Evolutionary conservation across 2,329 filamentous ascomycete genomes (phyloP), one percentile per base, ranked within the genome.

Genomic region (Fusarium abutilonis): DNA sequence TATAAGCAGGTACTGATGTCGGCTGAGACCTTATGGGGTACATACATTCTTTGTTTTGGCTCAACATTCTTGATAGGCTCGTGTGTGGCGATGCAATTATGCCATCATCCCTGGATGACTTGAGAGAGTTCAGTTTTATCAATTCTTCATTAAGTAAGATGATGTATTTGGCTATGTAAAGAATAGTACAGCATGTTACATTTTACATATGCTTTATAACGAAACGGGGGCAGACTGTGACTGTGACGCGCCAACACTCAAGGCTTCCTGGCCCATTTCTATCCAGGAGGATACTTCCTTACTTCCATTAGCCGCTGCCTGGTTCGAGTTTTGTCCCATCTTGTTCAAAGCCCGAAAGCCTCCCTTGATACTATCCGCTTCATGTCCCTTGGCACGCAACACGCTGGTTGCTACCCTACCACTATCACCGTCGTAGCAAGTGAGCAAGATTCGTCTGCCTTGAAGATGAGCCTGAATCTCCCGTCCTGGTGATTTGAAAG

Each of bases 371-470:
- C 79, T 82, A 38, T 79, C 77, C 1, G 81, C 80, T 52, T 77
- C 75, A 21, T 79, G 73, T 0, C 79, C 82, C 60, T 81, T 82
- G 0, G 80, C 82, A 6, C 83, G 75, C 43, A 86, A 68, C 3
- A 86, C 77, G 49, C 82, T 84, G 3, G 81, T 81, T 3, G 82
- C 83, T 6, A 86, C 77, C 1, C 84, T 76, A 5, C 83, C 77
- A 28, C 79, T 82, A 54, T 86, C 82, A 3, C 84, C 84, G 42
- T 83, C 75, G 47, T 85, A 85, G 67, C 83, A 86, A 9, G 83
- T 67, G 9, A 85, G 64, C 10, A 86, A 64, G 11, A 82, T 67
- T 6, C 75, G 75, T 51, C 74, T 76, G 4, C 63, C 72, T 7
- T 56, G 39, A 2, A 79, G 54, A 9, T 70, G 53, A 2, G 52